Evolutionary conservation across 768 basidiomycete genomes (phyloP).

Genomic region (Panellus pusillus): DNA sequence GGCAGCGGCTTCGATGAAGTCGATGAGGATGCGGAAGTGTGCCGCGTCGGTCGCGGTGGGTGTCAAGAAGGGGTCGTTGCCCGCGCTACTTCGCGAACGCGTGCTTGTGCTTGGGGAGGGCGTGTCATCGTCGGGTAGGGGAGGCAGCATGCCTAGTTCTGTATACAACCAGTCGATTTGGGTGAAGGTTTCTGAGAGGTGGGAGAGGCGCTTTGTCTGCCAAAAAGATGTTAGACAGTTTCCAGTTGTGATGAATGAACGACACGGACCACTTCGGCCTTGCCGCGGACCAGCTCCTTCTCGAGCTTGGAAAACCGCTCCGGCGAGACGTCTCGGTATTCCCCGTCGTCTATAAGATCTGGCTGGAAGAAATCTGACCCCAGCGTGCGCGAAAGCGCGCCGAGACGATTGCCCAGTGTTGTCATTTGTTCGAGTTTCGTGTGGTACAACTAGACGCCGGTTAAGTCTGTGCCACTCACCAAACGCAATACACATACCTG

Average conservation of each 20-base stretch:
- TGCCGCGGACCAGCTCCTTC: slow-evolving; percentile 81
- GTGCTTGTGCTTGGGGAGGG: slow-evolving; percentile 15
- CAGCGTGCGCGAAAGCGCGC: slow-evolving; percentile 56
- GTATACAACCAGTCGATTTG: slow-evolving; percentile 83
- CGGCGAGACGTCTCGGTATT: slow-evolving; percentile 71
- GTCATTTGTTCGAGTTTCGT: slow-evolving; percentile 76
- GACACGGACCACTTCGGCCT: slow-evolving; percentile 78
- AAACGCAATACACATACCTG: slow-evolving; percentile 50
- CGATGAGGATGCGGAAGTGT: slow-evolving; percentile 60
- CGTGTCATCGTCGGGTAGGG: slow-evolving; percentile 23
- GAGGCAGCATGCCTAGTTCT: slow-evolving; percentile 75
- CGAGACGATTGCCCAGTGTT: slow-evolving; percentile 68
- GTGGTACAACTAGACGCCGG: slow-evolving; percentile 57
- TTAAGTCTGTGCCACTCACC: slow-evolving; percentile 4
- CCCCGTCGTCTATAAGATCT: slow-evolving; percentile 51
- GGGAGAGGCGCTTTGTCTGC: slow-evolving; percentile 66
- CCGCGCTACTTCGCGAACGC: slow-evolving; percentile 15
- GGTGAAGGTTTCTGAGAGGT: slow-evolving; percentile 61
- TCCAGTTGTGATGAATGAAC: not conserved
- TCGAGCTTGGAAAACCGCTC: slow-evolving; percentile 81
- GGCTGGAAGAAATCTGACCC: slow-evolving; percentile 56
- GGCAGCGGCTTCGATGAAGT: slow-evolving; percentile 43
- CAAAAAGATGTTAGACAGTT: not conserved
- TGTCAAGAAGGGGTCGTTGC: slow-evolving; percentile 21
- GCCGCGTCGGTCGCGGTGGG: slow-evolving; percentile 36